Conservation (phyloP, 345 rosid species). For the Chamaenerion angustifolium region DNA sequence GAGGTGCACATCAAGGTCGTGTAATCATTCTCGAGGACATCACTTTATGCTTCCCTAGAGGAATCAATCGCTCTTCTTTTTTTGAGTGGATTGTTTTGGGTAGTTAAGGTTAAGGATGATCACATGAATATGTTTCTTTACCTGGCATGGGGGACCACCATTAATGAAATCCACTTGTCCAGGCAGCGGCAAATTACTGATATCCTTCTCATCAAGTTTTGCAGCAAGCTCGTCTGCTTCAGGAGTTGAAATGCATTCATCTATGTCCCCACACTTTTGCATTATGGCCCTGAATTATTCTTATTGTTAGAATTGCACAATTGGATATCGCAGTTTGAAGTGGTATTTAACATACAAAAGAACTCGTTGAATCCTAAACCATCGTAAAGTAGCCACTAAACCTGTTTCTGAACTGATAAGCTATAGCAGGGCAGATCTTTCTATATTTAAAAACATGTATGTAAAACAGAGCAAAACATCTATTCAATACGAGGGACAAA, state of each 20-base stretch:
- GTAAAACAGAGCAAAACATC: too few relatives aligned
- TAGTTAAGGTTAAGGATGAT: background rate
- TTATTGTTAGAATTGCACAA: too few relatives aligned
- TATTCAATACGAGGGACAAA: background rate
- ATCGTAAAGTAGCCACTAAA: too few relatives aligned
- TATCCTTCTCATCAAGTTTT: constrained; percentile 26
- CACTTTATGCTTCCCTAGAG: too few relatives aligned
- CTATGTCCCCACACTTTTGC: constrained; percentile 60
- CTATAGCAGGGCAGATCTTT: too few relatives aligned
- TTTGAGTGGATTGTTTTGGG: background rate
- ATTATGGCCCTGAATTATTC: constrained; percentile 49
- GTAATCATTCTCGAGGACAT: background rate
- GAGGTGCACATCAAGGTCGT: background rate
- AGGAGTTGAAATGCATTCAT: constrained; percentile 67
- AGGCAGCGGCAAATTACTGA: constrained; percentile 23
- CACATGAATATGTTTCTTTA: constrained; percentile 4
- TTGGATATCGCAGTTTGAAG: too few relatives aligned
- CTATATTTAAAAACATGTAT: too few relatives aligned
- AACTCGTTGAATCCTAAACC: too few relatives aligned
- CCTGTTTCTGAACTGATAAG: too few relatives aligned
- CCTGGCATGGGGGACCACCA: constrained; percentile 99
- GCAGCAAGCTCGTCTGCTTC: constrained; percentile 48
- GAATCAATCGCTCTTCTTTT: too few relatives aligned
- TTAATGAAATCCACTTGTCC: constrained; percentile 87
- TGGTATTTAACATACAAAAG: too few relatives aligned